These are phyloP conservation scores for Yamadazyma phyllophila DNA, from an alignment of 805 yeast species.

Conservation along the genomic window DNA sequence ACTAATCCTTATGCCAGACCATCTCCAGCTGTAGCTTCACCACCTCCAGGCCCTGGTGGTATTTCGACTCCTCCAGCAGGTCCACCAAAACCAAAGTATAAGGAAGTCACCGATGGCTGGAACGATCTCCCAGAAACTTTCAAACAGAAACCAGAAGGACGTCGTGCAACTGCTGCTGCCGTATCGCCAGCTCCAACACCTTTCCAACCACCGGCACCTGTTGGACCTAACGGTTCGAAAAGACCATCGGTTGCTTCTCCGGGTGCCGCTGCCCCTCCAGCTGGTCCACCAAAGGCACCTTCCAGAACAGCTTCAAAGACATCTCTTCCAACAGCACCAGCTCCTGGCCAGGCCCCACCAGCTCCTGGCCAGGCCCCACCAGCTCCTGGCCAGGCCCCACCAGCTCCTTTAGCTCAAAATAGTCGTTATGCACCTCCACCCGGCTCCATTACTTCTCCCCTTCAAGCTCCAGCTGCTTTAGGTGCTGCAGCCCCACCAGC, in stretches of 20 bases:
- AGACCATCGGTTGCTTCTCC: constrained; percentile 12
- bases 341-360: constrained; percentile 24
- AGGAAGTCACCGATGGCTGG: constrained; percentile 64
- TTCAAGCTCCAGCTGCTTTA: constrained; percentile 2
- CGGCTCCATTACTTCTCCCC: constrained; percentile 5
- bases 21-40: constrained; percentile 3
- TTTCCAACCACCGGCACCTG: constrained; percentile 16
- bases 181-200: constrained; percentile 16
- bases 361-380: too few relatives aligned
- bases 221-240: constrained; percentile 18
- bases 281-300: constrained; percentile 20
- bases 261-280: constrained; percentile 6
- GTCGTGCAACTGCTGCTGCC: constrained; percentile 47
- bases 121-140: constrained; percentile 62
- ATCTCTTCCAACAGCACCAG: constrained; percentile 14
- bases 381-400: too few relatives aligned
- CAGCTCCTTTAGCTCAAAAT: constrained; percentile 18
- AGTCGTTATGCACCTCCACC: constrained; percentile 38
- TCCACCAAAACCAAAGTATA: constrained; percentile 27
- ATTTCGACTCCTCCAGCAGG: constrained; percentile 17
- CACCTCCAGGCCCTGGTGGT: constrained; percentile 16
- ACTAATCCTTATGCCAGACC: constrained; percentile 34
- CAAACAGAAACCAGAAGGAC: constrained; percentile 38
- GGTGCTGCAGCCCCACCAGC: constrained; percentile 6
- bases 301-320: constrained; percentile 25